phyloP scores from a whole-genome alignment of 768 basidiomycete genomes.

The Phlegmacium glaucopus region DNA sequence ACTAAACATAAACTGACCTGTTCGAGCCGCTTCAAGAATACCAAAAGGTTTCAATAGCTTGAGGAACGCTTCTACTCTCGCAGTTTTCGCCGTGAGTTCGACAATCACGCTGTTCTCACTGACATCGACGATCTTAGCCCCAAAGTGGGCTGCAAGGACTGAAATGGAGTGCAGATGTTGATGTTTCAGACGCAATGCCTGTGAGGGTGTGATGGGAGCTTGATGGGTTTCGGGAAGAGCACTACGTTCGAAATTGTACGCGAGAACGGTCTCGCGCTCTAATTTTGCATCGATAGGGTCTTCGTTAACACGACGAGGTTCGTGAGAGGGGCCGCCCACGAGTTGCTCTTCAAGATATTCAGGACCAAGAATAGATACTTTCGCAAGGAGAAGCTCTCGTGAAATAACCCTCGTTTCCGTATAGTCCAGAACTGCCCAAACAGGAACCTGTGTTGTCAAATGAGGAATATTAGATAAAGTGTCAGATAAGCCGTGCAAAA shows the following conservation, averaged over 20 bases:
- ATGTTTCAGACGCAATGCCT: constrained; percentile 88
- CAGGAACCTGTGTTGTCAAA: constrained; percentile 69
- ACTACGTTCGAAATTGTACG: constrained; percentile 73
- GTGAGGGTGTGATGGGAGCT: constrained; percentile 63
- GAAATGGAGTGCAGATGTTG: constrained; percentile 87
- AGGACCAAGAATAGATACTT: constrained; percentile 95
- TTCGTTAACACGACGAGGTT: constrained; percentile 48
- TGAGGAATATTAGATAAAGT: not conserved
- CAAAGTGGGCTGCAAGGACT: constrained; percentile 82
- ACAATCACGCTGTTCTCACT: constrained; percentile 94
- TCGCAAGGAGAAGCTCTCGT: constrained; percentile 92
- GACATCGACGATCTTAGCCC: constrained; percentile 91
- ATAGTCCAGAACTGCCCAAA: constrained; percentile 99
- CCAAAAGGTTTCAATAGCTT: constrained; percentile 91
- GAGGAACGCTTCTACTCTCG: constrained; percentile 90
- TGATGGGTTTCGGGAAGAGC: constrained; percentile 33
- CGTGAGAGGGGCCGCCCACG: constrained; percentile 78
- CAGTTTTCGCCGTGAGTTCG: constrained; percentile 91
- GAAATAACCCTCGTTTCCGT: constrained; percentile 89
- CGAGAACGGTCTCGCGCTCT: constrained; percentile 69
- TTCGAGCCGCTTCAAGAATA: constrained; percentile 90
- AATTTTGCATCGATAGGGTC: constrained; percentile 42
- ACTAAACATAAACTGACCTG: constrained; percentile 53
- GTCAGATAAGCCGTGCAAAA: not conserved
- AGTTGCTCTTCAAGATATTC: constrained; percentile 96